Evolutionary conservation across 331 rosid species (phyloP).

Genomic region (Rhamnella rubrinervis): DNA sequence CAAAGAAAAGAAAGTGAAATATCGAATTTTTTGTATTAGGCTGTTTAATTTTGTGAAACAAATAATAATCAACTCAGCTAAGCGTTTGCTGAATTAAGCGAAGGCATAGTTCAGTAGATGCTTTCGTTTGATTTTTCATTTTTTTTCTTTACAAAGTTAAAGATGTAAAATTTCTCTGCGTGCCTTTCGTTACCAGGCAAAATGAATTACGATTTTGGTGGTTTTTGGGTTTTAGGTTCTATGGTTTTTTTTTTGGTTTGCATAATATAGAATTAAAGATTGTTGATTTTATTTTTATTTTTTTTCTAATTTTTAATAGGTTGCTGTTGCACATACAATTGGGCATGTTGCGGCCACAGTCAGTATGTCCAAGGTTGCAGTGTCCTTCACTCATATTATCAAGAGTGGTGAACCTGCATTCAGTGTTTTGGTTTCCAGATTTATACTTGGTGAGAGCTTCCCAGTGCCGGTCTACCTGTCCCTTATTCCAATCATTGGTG

Average conservation of each 20-base stretch:
- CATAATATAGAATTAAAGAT: constrained; percentile 19
- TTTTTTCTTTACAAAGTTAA: too few relatives aligned
- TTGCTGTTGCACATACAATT: constrained; percentile 88
- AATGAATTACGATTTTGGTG: background rate
- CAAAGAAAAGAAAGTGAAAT: constrained; percentile 11
- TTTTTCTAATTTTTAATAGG: constrained; percentile 42
- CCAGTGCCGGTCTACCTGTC: constrained; percentile 71
- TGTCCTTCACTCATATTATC: constrained; percentile 91
- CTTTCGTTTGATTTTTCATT: background rate
- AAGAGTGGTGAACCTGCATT: constrained; percentile 99
- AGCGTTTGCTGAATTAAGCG: too few relatives aligned
- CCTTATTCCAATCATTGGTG: constrained; percentile 83
- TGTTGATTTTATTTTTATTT: background rate
- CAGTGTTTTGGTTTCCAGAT: constrained; percentile 81
- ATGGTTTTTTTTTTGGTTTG: constrained; percentile 6
- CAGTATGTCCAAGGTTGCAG: constrained; percentile 95
- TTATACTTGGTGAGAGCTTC: constrained; percentile 79
- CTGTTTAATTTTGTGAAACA: constrained; percentile 7
- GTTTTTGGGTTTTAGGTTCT: background rate
- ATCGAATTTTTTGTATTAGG: background rate
- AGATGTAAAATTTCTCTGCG: too few relatives aligned
- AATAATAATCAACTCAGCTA: background rate
- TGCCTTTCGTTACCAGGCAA: background rate
- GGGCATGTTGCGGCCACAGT: constrained; percentile 96
- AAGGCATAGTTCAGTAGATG: background rate